These are phyloP conservation scores for Coffea canephora DNA, from an alignment of 257 asterid genomes.

Conservation along the genomic window DNA sequence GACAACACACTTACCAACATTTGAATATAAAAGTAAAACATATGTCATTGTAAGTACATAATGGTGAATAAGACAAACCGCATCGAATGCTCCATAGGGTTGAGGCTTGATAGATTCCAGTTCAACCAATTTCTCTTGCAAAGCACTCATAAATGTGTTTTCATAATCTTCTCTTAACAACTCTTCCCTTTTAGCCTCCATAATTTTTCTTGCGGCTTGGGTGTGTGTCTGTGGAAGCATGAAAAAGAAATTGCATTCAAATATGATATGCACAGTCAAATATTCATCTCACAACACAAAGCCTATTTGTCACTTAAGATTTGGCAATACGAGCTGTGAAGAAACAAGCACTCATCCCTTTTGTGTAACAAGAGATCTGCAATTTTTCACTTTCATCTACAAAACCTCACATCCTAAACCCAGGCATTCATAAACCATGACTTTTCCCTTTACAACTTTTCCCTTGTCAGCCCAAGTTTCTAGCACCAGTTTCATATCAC, in stretches of 20 bases:
- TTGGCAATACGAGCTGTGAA: neutral
- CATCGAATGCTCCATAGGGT: conserved; percentile 80
- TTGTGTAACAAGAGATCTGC: neutral
- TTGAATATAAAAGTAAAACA: too few species aligned
- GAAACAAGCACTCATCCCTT: neutral
- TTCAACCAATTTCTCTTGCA: conserved; percentile 51
- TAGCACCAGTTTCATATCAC: neutral
- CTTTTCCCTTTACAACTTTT: too few species aligned
- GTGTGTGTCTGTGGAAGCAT: conserved; percentile 63
- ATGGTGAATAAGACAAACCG: conserved; percentile 51
- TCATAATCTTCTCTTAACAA: conserved; percentile 57
- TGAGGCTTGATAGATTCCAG: conserved; percentile 69
- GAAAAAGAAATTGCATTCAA: neutral
- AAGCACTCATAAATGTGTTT: conserved; percentile 31
- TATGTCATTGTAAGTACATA: neutral
- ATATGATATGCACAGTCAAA: neutral
- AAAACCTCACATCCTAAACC: neutral
- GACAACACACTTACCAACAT: neutral
- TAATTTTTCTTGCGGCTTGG: conserved; percentile 76
- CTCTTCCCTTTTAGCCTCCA: conserved; percentile 75
- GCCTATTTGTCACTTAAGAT: neutral
- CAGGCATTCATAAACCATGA: neutral
- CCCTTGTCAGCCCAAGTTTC: neutral
- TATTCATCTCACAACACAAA: neutral
- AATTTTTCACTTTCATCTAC: neutral